Percentiles rank a stretch among this genome's conserved stretches.
These are phyloP conservation scores for Pouteria glomerata DNA, from an alignment of 148 eudicot species.

Conservation along the genomic window DNA sequence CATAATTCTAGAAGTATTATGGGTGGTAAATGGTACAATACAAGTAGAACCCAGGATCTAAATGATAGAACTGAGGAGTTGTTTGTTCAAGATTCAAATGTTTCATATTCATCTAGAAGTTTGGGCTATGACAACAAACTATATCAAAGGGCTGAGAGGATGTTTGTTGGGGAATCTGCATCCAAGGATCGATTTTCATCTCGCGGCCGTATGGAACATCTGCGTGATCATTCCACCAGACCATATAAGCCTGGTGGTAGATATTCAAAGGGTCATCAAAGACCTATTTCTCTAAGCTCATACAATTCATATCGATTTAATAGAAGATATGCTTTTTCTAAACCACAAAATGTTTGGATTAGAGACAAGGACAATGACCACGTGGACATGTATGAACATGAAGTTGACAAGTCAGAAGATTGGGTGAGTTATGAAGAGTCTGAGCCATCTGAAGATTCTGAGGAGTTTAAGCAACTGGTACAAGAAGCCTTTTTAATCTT, in stretches of 20 bases:
- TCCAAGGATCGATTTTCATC: slow-evolving; percentile 15
- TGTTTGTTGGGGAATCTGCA: slow-evolving; percentile 17
- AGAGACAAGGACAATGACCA: slow-evolving; percentile 19
- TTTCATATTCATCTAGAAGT: slow-evolving; percentile 14
- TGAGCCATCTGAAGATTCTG: slow-evolving; percentile 49
- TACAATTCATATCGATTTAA: slow-evolving; percentile 10
- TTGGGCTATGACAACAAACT: slow-evolving; percentile 18
- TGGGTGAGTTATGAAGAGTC: slow-evolving; percentile 24
- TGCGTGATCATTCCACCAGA: slow-evolving; percentile 15
- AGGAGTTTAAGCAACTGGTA: slow-evolving; percentile 46
- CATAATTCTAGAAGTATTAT: slow-evolving; percentile 3
- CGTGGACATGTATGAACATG: slow-evolving; percentile 23
- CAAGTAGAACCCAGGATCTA: slow-evolving; percentile 4
- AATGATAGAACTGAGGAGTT: slow-evolving; percentile 23
- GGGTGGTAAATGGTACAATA: background rate
- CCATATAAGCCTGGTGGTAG: slow-evolving; percentile 22
- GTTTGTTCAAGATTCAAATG: slow-evolving; percentile 22
- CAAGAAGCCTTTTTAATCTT: slow-evolving; percentile 38
- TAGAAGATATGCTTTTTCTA: slow-evolving; percentile 17
- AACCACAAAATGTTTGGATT: slow-evolving; percentile 1
- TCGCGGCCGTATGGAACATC: slow-evolving; percentile 16
- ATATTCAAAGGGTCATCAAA: slow-evolving; percentile 35
- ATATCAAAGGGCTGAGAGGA: slow-evolving; percentile 19
- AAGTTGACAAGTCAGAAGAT: slow-evolving; percentile 17
- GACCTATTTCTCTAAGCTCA: slow-evolving; percentile 23